Conservation (phyloP, 2,329 filamentous ascomycete genomes). For the Claviceps arundinis region DNA sequence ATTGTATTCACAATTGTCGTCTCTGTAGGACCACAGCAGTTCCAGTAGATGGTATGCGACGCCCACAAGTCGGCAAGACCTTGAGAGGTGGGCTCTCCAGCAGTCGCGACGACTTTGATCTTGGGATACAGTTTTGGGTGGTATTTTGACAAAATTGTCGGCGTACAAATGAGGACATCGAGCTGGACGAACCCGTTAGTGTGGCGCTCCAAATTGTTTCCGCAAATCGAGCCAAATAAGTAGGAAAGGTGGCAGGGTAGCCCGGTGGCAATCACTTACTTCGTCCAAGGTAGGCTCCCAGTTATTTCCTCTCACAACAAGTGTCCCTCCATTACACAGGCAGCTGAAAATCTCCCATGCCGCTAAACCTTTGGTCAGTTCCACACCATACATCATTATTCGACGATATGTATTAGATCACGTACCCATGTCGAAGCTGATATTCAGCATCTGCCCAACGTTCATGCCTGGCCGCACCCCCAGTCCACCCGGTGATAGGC, state of each 20-base stretch:
- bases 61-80: slow-evolving; percentile 44
- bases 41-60: slow-evolving; percentile 33
- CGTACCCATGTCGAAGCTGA: slow-evolving; percentile 50
- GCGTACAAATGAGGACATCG: slow-evolving; percentile 41
- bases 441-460: slow-evolving; percentile 42
- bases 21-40: slow-evolving; percentile 47
- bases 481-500: slow-evolving; percentile 35
- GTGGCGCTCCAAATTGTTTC: background rate
- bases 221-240: background rate
- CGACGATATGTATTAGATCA: slow-evolving; percentile 2
- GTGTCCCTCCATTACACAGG: slow-evolving; percentile 43
- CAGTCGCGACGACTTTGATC: slow-evolving; percentile 38
- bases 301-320: slow-evolving; percentile 35
- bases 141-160: slow-evolving; percentile 39
- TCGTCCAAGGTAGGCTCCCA: slow-evolving; percentile 34
- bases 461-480: slow-evolving; percentile 34
- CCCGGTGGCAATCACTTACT: slow-evolving; percentile 15
- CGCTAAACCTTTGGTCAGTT: slow-evolving; percentile 22
- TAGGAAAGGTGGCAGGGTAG: background rate
- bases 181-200: slow-evolving; percentile 15
- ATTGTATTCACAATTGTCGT: slow-evolving; percentile 47
- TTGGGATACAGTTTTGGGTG: slow-evolving; percentile 32
- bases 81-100: slow-evolving; percentile 39
- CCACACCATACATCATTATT: background rate
- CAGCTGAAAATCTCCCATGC: slow-evolving; percentile 48